Evolutionary conservation across 345 rosid species (phyloP).

Genomic region (Cardamine resedifolia): DNA sequence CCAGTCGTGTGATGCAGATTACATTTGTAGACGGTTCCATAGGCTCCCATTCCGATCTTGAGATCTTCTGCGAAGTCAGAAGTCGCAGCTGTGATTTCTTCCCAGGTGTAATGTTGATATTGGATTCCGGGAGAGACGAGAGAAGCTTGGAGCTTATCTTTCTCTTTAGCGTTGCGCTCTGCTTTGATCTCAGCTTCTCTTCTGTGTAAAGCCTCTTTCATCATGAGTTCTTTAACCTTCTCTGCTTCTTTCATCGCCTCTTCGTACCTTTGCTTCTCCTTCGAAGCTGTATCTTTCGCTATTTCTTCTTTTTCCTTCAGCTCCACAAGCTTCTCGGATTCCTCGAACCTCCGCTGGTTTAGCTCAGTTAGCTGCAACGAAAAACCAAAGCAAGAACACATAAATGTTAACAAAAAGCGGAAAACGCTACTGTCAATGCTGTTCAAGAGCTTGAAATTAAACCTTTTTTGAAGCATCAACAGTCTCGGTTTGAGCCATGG

Average conservation of each 20-base stretch:
- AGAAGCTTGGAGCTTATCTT: conserved; percentile 56
- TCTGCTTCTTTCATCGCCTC: conserved; percentile 63
- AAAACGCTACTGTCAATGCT: background rate
- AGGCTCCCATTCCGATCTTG: conserved; percentile 42
- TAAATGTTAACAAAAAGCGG: background rate
- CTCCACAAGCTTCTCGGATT: conserved; percentile 58
- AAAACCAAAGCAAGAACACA: background rate
- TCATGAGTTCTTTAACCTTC: conserved; percentile 42
- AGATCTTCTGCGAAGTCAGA: conserved; percentile 34
- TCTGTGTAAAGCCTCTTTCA: conserved; percentile 63
- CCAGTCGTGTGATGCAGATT: conserved; percentile 37
- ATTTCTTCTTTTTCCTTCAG: conserved; percentile 48
- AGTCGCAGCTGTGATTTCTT: conserved; percentile 37
- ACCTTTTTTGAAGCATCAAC: conserved; percentile 84
- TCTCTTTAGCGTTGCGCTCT: conserved; percentile 57
- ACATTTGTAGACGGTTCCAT: conserved; percentile 42
- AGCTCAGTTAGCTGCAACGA: conserved; percentile 53
- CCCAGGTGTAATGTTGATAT: conserved; percentile 40
- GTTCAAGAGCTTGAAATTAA: background rate
- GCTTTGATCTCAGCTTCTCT: conserved; percentile 63
- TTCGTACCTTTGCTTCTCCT: conserved; percentile 60
- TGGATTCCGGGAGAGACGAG: conserved; percentile 26
- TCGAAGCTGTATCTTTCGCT: conserved; percentile 54
- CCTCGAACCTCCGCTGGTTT: conserved; percentile 48
- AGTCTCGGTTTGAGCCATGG: conserved; percentile 75